Conservation (phyloP, 1,284 basidiomycete species). For the Marasmius fiardii region DNA sequence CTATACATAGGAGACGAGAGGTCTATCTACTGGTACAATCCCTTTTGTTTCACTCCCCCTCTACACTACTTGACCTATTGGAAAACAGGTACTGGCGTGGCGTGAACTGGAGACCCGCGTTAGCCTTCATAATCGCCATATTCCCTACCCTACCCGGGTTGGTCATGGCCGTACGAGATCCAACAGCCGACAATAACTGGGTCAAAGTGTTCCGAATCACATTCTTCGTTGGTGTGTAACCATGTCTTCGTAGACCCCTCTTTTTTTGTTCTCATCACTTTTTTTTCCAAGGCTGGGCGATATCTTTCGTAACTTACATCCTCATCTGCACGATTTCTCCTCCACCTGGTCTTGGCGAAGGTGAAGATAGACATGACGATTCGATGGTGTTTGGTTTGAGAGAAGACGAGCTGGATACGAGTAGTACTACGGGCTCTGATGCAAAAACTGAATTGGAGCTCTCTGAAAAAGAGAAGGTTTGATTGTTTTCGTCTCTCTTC, state of each 20-base stretch:
- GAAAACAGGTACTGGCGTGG: constrained; percentile 16
- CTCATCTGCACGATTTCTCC: constrained; percentile 16
- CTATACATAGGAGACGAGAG: constrained; percentile 15
- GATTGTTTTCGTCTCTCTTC: background rate
- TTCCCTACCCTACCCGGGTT: constrained; percentile 20
- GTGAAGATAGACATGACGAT: constrained; percentile 14
- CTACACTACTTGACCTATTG: background rate
- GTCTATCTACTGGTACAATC: constrained; percentile 17
- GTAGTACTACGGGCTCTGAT: background rate
- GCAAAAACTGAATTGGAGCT: background rate
- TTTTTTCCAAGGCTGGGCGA: constrained; percentile 7
- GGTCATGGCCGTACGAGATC: constrained; percentile 15
- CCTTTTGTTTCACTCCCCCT: background rate
- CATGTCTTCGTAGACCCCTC: background rate
- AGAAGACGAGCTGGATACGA: background rate
- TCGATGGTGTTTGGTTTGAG: constrained; percentile 5
- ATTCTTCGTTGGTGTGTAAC: constrained; percentile 17
- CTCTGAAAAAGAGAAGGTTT: background rate
- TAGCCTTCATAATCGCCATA: constrained; percentile 19
- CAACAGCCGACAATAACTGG: constrained; percentile 16
- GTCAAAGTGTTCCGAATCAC: constrained; percentile 18
- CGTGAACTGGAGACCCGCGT: constrained; percentile 18
- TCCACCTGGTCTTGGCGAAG: constrained; percentile 16
- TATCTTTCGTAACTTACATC: constrained; percentile 16
- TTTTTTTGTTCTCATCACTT: background rate